phyloP scores from a whole-genome alignment of 108 stramenopile genomes.

The Nannochloropsis gaditana region DNA sequence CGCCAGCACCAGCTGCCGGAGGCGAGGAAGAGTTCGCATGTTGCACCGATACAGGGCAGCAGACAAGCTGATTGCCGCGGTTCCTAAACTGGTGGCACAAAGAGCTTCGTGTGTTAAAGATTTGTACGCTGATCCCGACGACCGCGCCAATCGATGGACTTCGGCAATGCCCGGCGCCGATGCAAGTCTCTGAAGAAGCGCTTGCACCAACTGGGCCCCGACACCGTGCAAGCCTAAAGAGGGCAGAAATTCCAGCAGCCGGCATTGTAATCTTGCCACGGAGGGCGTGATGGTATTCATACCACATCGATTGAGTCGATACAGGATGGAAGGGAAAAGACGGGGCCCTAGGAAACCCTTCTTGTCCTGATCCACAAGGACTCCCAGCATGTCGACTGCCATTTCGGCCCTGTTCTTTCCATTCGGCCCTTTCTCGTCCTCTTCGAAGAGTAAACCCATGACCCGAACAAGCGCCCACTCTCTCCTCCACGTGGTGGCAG shows the following conservation, averaged over 20 bases:
- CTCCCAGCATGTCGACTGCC: background rate
- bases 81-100: background rate
- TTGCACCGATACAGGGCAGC: background rate
- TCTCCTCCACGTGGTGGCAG: background rate
- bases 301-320: background rate
- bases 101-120: background rate
- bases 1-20: background rate
- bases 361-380: background rate
- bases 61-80: background rate
- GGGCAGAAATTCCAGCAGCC: background rate
- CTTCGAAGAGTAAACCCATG: background rate
- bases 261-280: background rate
- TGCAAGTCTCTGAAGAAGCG: background rate
- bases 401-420: background rate
- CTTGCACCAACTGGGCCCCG: background rate
- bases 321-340: background rate
- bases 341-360: conserved; percentile 4
- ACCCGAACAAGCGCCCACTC: background rate
- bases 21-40: background rate
- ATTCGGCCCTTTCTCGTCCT: background rate
- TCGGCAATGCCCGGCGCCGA: background rate
- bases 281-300: background rate
- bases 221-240: background rate
- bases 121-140: background rate
- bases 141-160: background rate